Evolutionary conservation across 352 stramenopile species (phyloP), one percentile per base, ranked within the genome.

Genomic region (Phytophthora boehmeriae): DNA sequence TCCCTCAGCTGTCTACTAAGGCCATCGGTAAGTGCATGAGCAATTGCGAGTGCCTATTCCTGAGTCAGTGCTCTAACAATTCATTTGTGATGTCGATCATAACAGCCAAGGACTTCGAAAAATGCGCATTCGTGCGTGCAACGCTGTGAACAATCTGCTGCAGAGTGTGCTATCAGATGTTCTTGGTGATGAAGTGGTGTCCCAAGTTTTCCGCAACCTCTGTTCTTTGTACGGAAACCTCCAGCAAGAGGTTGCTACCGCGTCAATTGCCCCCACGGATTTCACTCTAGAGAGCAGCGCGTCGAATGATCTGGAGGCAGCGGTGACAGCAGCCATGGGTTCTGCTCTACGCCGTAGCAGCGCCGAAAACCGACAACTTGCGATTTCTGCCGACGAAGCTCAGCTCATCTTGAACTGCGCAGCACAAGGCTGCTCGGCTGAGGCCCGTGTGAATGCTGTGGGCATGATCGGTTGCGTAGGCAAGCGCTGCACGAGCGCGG

Each of bases 111-210:
- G 86, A 95, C 62, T 94, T 96, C 39, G 76, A 85, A 48, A 81
- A 78, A 95, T 96, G 66, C 88, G 85, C 53, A 86, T 92, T 48
- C 88, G 88, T 46, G 80, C 86, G 11, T 84, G 72, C 63, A 93
- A 94, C 51, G 83, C 84, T 8, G 61, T 96, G 8, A 96, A 90
- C 67, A 96, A 96, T 62, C 72, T 94, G 46, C 45, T 95, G 30
- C 77, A 90, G 44, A 74, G 64, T 11, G 59, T 89, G 30, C 73
- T 78, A 8, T 90, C 80, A 73, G 66, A 85, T 42, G 65, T 68
- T 9, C 60, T 92, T 25, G 68, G 79, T 25, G 76, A 80, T 64
- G 70, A 88, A 11, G 56, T 75, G 8, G 66, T 93, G 48, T 67
- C 80, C 35, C 83, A 93, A 64, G 71, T 94, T 14, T 94, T 94